Conservation (phyloP, 1,284 basidiomycete species). For the Mycosarcoma mackinlayi region DNA sequence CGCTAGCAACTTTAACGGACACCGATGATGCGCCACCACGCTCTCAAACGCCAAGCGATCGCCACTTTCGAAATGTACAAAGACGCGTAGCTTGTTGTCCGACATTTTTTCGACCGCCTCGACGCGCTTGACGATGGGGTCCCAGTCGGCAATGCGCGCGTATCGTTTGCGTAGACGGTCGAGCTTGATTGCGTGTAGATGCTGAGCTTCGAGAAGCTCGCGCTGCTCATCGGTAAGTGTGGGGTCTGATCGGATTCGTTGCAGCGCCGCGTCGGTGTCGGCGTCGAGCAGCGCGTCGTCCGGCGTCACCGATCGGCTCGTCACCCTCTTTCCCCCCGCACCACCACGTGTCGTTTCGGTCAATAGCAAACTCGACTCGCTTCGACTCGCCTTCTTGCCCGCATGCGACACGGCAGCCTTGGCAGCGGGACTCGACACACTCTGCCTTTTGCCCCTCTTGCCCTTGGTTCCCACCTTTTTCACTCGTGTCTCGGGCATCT, state of each 20-base stretch:
- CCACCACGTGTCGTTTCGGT: neutral
- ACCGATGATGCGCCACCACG: conserved; percentile 39
- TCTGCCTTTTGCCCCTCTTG: conserved; percentile 31
- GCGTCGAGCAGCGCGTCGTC: conserved; percentile 11
- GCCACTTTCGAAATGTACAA: conserved; percentile 42
- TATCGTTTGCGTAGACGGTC: conserved; percentile 41
- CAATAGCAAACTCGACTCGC: conserved; percentile 1
- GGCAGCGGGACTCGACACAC: neutral
- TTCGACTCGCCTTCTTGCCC: neutral
- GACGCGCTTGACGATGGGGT: conserved; percentile 44
- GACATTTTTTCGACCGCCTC: conserved; percentile 47
- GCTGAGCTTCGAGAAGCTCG: conserved; percentile 25
- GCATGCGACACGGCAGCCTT: neutral
- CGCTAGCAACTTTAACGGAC: conserved; percentile 49
- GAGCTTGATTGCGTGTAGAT: conserved; percentile 21
- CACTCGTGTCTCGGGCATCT: conserved; percentile 16
- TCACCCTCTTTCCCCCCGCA: neutral
- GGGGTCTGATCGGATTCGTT: conserved; percentile 28
- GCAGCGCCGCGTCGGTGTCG: conserved; percentile 12
- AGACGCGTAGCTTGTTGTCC: conserved; percentile 39
- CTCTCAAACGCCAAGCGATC: conserved; percentile 45
- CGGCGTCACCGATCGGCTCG: conserved; percentile 13
- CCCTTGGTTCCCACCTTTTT: conserved; percentile 31
- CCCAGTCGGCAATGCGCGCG: conserved; percentile 51
- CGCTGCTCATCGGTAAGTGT: conserved; percentile 20